Conservation (phyloP, 768 basidiomycete genomes). For the Podaxis carcinomalis region DNA sequence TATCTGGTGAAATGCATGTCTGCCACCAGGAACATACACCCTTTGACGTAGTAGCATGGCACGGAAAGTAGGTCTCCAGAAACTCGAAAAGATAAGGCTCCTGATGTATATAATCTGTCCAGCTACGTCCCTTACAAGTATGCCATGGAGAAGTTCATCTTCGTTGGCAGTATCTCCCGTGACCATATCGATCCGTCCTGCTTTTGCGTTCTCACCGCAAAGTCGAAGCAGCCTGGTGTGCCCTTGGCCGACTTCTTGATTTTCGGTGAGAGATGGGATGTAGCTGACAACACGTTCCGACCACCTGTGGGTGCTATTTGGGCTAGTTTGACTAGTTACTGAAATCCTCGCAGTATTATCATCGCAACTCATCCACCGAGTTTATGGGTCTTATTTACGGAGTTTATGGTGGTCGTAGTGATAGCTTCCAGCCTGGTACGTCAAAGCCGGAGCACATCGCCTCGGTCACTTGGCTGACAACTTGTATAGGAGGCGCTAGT, state of each 20-base stretch:
- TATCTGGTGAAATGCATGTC: constrained; percentile 48
- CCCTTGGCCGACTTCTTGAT: constrained; percentile 63
- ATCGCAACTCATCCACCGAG: constrained; percentile 58
- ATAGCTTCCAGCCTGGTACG: constrained; percentile 54
- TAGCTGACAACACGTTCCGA: constrained; percentile 53
- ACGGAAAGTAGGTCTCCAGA: constrained; percentile 52
- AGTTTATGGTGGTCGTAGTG: constrained; percentile 59
- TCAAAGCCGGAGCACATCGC: neutral
- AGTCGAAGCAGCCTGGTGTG: constrained; percentile 53
- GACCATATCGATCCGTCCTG: constrained; percentile 71
- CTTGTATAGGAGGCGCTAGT: constrained; percentile 40
- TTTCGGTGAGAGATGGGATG: constrained; percentile 64
- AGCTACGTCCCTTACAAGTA: constrained; percentile 70
- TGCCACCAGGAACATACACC: constrained; percentile 62
- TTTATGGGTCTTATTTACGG: constrained; percentile 65
- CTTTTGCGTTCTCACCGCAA: constrained; percentile 65
- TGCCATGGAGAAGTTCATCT: constrained; percentile 57
- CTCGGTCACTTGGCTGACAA: neutral
- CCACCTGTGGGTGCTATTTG: constrained; percentile 41
- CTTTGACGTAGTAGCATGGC: constrained; percentile 72
- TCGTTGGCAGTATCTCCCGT: constrained; percentile 59
- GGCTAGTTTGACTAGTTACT: neutral
- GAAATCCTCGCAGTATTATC: constrained; percentile 44
- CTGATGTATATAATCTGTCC: neutral
- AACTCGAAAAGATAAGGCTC: neutral